These are phyloP conservation scores for Paramecium octaurelia DNA, from an alignment of 73 alveolate genomes.

Conservation along the genomic window DNA sequence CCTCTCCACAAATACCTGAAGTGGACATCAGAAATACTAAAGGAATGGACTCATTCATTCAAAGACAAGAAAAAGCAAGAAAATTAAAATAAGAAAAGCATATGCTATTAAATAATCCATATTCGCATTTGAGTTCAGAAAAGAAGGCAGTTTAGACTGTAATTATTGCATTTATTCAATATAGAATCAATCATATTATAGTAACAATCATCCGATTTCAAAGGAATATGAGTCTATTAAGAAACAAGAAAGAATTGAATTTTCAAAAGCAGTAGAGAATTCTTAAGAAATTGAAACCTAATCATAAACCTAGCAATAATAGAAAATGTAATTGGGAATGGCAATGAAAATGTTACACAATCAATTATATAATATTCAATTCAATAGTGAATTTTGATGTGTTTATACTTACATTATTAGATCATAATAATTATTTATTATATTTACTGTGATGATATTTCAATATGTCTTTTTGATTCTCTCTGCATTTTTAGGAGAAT, in stretches of 20 bases:
- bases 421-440: background rate
- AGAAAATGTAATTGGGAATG: conserved; percentile 25
- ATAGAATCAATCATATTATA: background rate
- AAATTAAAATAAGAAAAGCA: background rate
- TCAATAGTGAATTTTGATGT: conserved; percentile 23
- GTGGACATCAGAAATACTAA: background rate
- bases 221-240: conserved; percentile 5
- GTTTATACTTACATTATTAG: background rate
- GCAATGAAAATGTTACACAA: conserved; percentile 38
- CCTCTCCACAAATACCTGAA: background rate
- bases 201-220: conserved; percentile 8
- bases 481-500: conserved; percentile 64
- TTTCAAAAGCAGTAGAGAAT: background rate
- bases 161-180: background rate
- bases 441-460: background rate
- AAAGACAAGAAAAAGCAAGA: conserved; percentile 30
- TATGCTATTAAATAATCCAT: conserved; percentile 1
- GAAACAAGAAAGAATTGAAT: conserved; percentile 19
- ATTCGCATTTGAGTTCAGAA: conserved; percentile 31
- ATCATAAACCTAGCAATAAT: background rate
- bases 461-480: conserved; percentile 50
- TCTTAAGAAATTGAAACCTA: background rate
- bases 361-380: conserved; percentile 10
- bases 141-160: background rate
- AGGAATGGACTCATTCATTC: background rate